A percentile compares a stretch with the other conserved stretches of the same genome.
Conservation (phyloP, 768 basidiomycete species). For the Russula emetica region DNA sequence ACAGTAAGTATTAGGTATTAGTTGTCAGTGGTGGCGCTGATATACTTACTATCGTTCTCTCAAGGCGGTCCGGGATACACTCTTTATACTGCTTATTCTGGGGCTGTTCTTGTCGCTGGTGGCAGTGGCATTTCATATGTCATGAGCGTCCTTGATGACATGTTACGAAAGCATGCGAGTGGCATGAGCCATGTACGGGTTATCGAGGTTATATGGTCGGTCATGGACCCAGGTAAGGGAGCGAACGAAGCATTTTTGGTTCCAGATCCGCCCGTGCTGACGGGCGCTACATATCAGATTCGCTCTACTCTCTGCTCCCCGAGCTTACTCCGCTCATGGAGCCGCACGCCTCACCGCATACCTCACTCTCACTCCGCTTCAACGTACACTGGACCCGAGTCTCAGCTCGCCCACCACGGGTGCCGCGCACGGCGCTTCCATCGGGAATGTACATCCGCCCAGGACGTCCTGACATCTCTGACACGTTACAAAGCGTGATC, state of each 20-base stretch:
- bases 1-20: slow-evolving; percentile 35
- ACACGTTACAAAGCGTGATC: slow-evolving; percentile 29
- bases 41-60: slow-evolving; percentile 9
- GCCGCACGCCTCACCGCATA: slow-evolving; percentile 31
- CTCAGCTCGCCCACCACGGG: slow-evolving; percentile 26
- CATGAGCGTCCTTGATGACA: slow-evolving; percentile 48
- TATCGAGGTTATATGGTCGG: slow-evolving; percentile 55
- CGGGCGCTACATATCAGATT: slow-evolving; percentile 30
- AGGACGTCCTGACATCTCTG: slow-evolving; percentile 32
- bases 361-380: slow-evolving; percentile 37
- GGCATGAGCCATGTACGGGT: slow-evolving; percentile 39
- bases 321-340: slow-evolving; percentile 39
- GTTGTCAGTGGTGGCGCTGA: slow-evolving; percentile 13
- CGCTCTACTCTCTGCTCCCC: slow-evolving; percentile 39
- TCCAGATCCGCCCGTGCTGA: slow-evolving; percentile 16
- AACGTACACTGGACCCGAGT: slow-evolving; percentile 46
- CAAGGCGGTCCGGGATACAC: slow-evolving; percentile 44
- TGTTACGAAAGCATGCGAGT: slow-evolving; percentile 40
- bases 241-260: slow-evolving; percentile 20
- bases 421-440: slow-evolving; percentile 29
- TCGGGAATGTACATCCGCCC: slow-evolving; percentile 33
- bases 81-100: slow-evolving; percentile 47
- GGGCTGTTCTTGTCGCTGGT: slow-evolving; percentile 52
- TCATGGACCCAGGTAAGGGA: slow-evolving; percentile 43
- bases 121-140: slow-evolving; percentile 60